Base-by-base conservation (phyloP, 805 yeast species). In the Sporopachydermia lactativora region DNA sequence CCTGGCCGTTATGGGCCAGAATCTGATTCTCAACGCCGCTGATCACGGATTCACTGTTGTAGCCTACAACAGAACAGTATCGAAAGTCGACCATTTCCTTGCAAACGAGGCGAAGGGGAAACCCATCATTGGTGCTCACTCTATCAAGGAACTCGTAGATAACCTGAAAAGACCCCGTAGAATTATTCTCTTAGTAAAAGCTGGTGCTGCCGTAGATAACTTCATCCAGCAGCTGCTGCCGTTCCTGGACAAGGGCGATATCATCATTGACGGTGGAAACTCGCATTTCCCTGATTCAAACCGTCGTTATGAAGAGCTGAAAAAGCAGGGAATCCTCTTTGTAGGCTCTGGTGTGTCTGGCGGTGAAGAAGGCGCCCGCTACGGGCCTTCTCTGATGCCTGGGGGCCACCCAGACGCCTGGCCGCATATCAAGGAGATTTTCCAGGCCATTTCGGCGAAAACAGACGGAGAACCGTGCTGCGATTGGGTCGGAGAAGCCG, bases 301-400 rank as follows among this genome's bases (percentile, higher is more conserved):
- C 81, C 86, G 97, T 71, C 84, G 98, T 68, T 85, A 67, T 72
- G 89, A 73, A 45, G 95, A 86, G 61, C 75, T 89, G 62, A 77
- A 81, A 64, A 70, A 65, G 43, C 77, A 89, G 73, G 97, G 95
- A 36, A 78, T 88, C 59, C 68, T 75, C 50, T 92, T 85, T 53
- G 97, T 89, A 49, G 98, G 98, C 58, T 88, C 96, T 47, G 98
- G 98, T 81, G 97, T 92, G 50, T 89, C 97, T 53, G 98, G 98
- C 68, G 98, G 98, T 73, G 98, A 89, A 70, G 98, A 89, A 65
- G 98, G 98, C 74, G 98, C 98, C 56, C 84, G 98, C 70, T 75
- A 82, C 66, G 98, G 98, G 59, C 98, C 98, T 48, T 88, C 97
- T 48, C 75, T 89, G 65, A 89, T 89, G 98, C 98, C 98, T 55